Base-by-base conservation (phyloP, 768 basidiomycete species). In the Filobasidium wieringae region DNA sequence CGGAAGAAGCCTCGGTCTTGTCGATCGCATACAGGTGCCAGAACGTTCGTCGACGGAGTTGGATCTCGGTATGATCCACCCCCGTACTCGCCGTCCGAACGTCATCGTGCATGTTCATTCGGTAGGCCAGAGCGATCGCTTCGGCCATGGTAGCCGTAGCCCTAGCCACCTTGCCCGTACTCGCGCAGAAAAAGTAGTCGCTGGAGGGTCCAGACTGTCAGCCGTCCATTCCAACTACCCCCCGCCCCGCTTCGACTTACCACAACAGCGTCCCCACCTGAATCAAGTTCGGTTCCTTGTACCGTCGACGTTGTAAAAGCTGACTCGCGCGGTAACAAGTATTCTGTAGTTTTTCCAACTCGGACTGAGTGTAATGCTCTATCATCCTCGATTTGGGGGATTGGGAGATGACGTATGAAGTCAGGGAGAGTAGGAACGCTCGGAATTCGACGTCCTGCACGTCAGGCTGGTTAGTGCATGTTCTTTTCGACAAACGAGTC, bases 241-340 rank as follows among this genome's bases (percentile, higher is more conserved):
- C 43, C 19, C 36, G 19, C 12, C 36, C 12, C 19, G 11, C 36
- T 37, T 14, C 32, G 29, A 57, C 70, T 60, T 34, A 72, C 68
- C 68, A 67, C 31, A 51, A 63, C 49, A 72, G 66, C 3, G 68
- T 70, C 26, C 57, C 57, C 41, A 72, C 64, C 43, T 70, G 68
- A 14, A 66, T 67, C 31, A 67, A 60, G 32, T 61, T 68, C 5
- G 67, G 68, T 8, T 63, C 64, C 15, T 66, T 67, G 52, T 68
- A 68, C 53, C 67, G 67, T 8, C 65, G 66, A 39, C 64, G 29
- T 31, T 51, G 57, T 14, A 58, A 29, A 7, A 51, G 15, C 34
- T 37, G 31, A 52, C 49, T 51, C n/a, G 57, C 57, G 4, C 47
- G 26, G 19, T 50, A 47, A 51, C 57, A 58, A 4, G 36, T 37